Evolutionary conservation across 768 basidiomycete genomes (phyloP), one percentile per base, ranked within the genome.

Genomic region (Podaxis carcinomalis): DNA sequence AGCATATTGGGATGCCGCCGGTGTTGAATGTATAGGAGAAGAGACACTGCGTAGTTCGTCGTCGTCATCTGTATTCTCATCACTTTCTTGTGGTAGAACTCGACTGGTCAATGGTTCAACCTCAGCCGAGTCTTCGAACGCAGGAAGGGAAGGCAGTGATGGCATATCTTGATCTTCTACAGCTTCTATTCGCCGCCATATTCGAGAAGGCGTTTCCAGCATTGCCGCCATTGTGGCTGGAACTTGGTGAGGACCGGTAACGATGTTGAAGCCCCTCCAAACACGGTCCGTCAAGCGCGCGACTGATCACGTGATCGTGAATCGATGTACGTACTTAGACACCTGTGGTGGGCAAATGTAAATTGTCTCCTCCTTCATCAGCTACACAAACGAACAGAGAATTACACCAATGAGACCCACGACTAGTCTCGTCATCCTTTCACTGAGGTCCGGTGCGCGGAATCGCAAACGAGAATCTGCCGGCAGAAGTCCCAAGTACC

Each of bases 131-230:
- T 89, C 84, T 32, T 92, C 90, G 67, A 89, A 87, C 1, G 68
- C 77, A 5, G 90, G 89, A 11, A 93, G 72, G 2, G 90, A 90
- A 1, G 92, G 92, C 2, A 94, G 76, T 32, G 92, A 93, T 9
- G 92, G 89, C 78, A 93, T 88, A 64, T 92, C 90, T 64, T 78
- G 73, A 62, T 85, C 83, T 65, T 92, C 88, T n/a, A 82, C 77
- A 0, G 82, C 87, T 71, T 93, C 85, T 54, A 94, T 92, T 50
- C 92, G 83, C 28, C 92, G 82, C 88, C 88, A 90, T 68, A 94
- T 86, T 47, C 91, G 80, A 25, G 92, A 93, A 0, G 92, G 92
- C 14, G 92, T 94, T 73, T 94, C 92, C 7, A 85, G 78, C 74
- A 83, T 72, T 14, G 78, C 78, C 68, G 85, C 79, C 75, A 82